Evolutionary conservation across 73 alveolate genomes (phyloP).

Genomic region (Tetrahymena elliotti): DNA sequence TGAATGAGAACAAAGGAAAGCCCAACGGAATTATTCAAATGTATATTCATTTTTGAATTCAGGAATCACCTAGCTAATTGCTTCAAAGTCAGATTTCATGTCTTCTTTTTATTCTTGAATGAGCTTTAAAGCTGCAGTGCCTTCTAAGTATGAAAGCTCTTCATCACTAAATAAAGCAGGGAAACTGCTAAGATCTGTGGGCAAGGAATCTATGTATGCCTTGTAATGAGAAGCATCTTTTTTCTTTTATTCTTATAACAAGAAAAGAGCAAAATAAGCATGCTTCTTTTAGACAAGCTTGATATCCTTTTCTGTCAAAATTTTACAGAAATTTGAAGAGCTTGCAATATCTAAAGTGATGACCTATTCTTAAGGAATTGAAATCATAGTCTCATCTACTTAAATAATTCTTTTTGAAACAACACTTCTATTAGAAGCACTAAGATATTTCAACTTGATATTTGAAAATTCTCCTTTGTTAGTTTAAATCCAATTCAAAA

Average conservation of each 20-base stretch:
- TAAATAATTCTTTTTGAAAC: neutral
- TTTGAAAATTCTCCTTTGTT: neutral
- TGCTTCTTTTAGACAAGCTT: neutral
- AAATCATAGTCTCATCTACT: neutral
- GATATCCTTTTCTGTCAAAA: neutral
- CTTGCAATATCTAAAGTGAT: neutral
- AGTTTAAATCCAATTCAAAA: neutral
- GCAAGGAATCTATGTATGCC: neutral
- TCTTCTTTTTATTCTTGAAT: neutral
- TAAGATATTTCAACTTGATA: neutral
- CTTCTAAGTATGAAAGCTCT: neutral
- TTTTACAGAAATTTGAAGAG: neutral
- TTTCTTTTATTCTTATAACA: neutral
- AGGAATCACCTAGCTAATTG: neutral
- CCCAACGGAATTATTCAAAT: neutral
- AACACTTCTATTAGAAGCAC: neutral
- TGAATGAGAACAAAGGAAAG: neutral
- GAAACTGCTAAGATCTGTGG: neutral
- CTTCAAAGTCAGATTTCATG: neutral
- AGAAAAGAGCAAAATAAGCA: neutral
- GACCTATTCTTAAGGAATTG: neutral
- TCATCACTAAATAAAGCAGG: neutral
- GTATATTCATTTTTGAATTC: neutral
- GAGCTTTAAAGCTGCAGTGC: neutral
- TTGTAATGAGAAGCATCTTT: neutral